phyloP scores from a whole-genome alignment of 768 basidiomycete genomes.

The Calocybe cyanea region DNA sequence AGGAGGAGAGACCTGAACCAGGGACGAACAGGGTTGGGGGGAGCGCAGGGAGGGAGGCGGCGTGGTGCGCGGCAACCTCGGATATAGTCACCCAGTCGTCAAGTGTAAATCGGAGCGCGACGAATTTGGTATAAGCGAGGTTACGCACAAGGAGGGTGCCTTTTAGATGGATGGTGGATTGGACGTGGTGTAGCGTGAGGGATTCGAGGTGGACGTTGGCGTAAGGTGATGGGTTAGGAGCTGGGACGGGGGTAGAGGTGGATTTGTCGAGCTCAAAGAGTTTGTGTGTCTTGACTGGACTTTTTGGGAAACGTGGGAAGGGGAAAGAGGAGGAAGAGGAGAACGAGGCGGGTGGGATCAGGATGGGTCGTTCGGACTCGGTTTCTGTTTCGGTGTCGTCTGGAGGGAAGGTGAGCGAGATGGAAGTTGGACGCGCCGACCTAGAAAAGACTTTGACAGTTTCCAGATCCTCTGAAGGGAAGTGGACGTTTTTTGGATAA shows the following conservation, averaged over 20 bases:
- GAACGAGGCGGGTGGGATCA: neutral
- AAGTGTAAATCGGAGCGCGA: conserved; percentile 84
- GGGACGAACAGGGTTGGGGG: conserved; percentile 18
- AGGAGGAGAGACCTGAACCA: conserved; percentile 9
- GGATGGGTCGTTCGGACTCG: conserved; percentile 31
- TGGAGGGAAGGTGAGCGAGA: conserved; percentile 26
- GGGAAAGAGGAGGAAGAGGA: conserved; percentile 17
- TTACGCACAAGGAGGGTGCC: conserved; percentile 86
- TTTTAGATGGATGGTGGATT: conserved; percentile 37
- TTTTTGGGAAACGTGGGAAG: conserved; percentile 15
- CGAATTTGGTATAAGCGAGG: conserved; percentile 79
- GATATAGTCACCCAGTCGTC: conserved; percentile 93
- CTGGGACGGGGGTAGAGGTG: conserved; percentile 24
- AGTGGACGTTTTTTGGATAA: conserved; percentile 76
- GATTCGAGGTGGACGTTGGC: conserved; percentile 33
- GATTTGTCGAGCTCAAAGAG: conserved; percentile 20
- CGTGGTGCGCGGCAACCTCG: conserved; percentile 65
- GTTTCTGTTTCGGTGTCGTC: conserved; percentile 48
- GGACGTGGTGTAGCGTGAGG: conserved; percentile 7
- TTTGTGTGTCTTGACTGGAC: neutral
- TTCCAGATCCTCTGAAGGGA: conserved; percentile 65
- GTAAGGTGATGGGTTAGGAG: conserved; percentile 13
- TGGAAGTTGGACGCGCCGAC: conserved; percentile 63
- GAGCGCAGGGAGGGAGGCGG: conserved; percentile 36
- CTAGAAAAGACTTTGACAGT: conserved; percentile 61